Evolutionary conservation across 805 yeast species (phyloP).

Genomic region (Komagataella phaffii): DNA sequence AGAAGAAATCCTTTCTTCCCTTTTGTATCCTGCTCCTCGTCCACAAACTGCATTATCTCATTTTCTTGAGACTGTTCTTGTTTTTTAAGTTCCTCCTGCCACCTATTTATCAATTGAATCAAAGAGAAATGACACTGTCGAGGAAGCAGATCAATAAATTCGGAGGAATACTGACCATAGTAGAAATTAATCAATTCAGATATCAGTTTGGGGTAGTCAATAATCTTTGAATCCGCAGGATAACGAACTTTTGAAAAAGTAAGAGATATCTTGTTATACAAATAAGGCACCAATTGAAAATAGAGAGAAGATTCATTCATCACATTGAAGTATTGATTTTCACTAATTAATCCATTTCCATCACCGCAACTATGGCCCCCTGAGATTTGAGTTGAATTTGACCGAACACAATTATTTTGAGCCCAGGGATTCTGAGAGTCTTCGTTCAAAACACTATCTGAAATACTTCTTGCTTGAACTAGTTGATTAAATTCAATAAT

Average conservation of each 20-base stretch:
- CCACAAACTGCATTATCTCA: conserved; percentile 20
- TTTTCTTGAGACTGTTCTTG: conserved; percentile 25
- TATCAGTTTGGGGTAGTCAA: conserved; percentile 16
- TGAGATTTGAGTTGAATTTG: not conserved
- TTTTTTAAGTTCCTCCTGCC: conserved; percentile 21
- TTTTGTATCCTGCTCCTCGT: conserved; percentile 1
- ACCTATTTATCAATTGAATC: conserved; percentile 18
- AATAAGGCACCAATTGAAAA: conserved; percentile 21
- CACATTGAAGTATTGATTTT: conserved; percentile 10
- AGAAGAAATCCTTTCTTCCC: conserved; percentile 13
- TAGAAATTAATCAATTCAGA: conserved; percentile 20
- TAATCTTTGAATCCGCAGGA: conserved; percentile 9
- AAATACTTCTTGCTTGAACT: not conserved
- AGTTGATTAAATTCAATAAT: not conserved
- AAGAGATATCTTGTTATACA: conserved; percentile 14
- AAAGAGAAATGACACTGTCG: conserved; percentile 17
- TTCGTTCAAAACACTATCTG: conserved; percentile 3
- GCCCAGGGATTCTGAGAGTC: conserved; percentile 18
- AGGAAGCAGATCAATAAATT: conserved; percentile 19
- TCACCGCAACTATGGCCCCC: not conserved
- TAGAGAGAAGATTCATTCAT: conserved; percentile 20
- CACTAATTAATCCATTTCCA: conserved; percentile 1
- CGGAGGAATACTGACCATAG: conserved; percentile 19
- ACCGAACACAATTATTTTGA: conserved; percentile 14
- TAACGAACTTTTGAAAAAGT: conserved; percentile 12